Evolutionary conservation across 2,329 filamentous ascomycete species (phyloP).

Genomic region (Aspergillus carbonarius): DNA sequence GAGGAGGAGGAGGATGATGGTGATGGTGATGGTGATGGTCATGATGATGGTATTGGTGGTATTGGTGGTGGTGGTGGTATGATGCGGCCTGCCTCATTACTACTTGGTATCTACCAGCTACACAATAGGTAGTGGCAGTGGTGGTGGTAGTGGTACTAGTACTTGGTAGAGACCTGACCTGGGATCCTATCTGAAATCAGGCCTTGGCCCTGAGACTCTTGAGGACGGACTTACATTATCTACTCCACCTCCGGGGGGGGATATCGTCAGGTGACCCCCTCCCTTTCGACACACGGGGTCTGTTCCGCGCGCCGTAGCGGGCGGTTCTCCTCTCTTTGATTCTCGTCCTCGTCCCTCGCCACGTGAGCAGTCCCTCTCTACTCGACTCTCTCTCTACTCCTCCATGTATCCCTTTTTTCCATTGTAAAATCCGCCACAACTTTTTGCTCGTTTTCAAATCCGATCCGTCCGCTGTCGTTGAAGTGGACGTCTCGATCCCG

Average conservation of each 20-base stretch:
- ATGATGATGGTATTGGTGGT: neutral
- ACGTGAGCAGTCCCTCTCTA: conserved; percentile 43
- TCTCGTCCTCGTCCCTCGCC: conserved; percentile 30
- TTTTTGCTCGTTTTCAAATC: conserved; percentile 21
- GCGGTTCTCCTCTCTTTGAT: conserved; percentile 23
- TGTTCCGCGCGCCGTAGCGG: conserved; percentile 18
- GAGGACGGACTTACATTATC: no score
- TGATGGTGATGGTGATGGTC: no score
- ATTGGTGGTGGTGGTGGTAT: conserved; percentile 1
- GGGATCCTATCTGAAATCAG: no score
- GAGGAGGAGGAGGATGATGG: neutral
- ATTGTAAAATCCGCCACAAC: conserved; percentile 22
- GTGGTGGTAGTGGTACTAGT: no score
- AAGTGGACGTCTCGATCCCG: conserved; percentile 7
- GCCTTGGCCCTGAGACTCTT: neutral
- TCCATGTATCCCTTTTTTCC: conserved; percentile 31
- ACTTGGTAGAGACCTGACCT: no score
- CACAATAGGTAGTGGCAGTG: no score
- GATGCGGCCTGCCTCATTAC: neutral
- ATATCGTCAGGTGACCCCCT: conserved; percentile 32
- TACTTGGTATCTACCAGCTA: no score
- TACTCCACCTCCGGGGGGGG: neutral
- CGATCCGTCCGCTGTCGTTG: conserved; percentile 13
- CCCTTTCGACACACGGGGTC: conserved; percentile 15
- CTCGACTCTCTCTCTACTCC: conserved; percentile 33